Base-by-base conservation (phyloP, 345 rosid genomes). In the Durio zibethinus region DNA sequence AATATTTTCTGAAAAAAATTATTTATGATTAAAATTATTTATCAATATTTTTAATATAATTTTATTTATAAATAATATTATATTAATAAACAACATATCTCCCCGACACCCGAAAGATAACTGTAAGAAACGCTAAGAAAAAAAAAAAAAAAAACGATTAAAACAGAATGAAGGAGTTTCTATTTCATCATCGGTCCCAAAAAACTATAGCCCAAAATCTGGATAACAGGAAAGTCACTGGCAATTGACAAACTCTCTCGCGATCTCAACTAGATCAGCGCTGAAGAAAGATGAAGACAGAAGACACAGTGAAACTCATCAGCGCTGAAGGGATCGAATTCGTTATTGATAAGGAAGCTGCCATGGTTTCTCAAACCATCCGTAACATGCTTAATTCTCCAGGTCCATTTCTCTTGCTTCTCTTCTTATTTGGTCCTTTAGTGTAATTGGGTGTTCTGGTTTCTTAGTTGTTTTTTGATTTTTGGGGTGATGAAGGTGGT, bases 341-440 rank as follows among this genome's bases (percentile, higher is more conserved):
- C 86, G 85, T 92, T 52, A 87, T 92, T 79, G 88, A 92, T 79
- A 89, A 80, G 81, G 89, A 89, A 86, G 97, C 94, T 67, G 97
- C 97, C 53, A 90, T 89, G 97, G 97, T 92, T 81, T 92, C 97
- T 29, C 93, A 90, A 66, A 92, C 94, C 73, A 92, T 92, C 59
- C 89, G 93, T 50, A 92, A 90, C 92, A 92, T 92, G 97, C 90
- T 90, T 29, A 92, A 92, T 63, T 92, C 97, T 79, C 94, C 97
- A 86, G 97, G 20, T 21, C 50, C 1, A 2, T 56, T 21, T 56
- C 35, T 62, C 12, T 62, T 31, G 48, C 31, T 50, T 72, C 31
- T 61, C 27, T 76, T 50, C 62, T 52, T 29, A 10, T 72, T 56
- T 40, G 20, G n/a, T 12, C 63, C 40, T 7, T 31, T 16, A 0